Evolutionary conservation across 225 moss, liverwort and hornwort species (phyloP), one percentile per base, ranked within the genome.

Genomic region (Thuidium tamariscinum): DNA sequence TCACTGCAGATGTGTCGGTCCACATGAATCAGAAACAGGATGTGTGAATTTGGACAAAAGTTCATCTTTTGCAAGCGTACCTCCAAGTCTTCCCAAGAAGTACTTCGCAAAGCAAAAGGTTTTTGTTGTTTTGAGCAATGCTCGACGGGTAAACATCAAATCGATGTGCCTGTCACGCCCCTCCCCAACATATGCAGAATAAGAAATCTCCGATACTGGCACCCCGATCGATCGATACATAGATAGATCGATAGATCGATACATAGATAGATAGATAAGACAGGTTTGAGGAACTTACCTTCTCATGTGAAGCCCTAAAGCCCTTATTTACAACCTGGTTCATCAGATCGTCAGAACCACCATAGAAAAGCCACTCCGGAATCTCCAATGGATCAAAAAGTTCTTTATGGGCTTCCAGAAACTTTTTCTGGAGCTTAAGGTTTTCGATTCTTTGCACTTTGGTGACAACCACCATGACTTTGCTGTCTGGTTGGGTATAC

Each of bases 311-410:
- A 54, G 67, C 70, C 57, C 44, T n/a, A 25, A 93, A 91, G 34
- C 93, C 93, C 42, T 55, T 85, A 39, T 71, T 16, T 54, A 80
- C 88, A 79, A 93, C 46, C 69, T 22, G 56, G 52, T 27, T 32
- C 82, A 89, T 60, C 19, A 68, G 51, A 59, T 88, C 37, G 13
- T 89, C 86, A 64, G 86, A 60, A 82, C 81, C 76, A 80, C 88
- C 82, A 83, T 91, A 85, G 65, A 91, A 93, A 62, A 89, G 91
- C 91, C 89, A 93, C 79, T 86, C 88, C 37, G 91, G 66, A 63
- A 10, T 63, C 87, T 89, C 88, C 72, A 89, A 62, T 20, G 86
- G 88, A 80, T 86, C 85, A 41, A 60, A 21, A 29, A 93, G 91
- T 4, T 89, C 91, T 63, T 16, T 89, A 23, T 90, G 91, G 3